Conservation (phyloP, 257 asterid species). For the Capsicum chinense region DNA sequence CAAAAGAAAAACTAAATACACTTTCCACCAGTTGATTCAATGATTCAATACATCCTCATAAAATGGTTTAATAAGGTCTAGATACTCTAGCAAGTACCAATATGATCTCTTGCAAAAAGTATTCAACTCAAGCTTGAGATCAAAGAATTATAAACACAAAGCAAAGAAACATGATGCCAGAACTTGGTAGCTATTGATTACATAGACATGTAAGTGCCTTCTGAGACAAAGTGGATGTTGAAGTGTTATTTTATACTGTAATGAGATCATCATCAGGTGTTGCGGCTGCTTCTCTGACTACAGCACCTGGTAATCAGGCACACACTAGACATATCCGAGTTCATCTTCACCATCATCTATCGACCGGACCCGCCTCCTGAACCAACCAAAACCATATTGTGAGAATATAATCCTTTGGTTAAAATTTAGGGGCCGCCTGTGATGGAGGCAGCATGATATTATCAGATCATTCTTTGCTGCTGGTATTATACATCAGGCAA, state of each 20-base stretch:
- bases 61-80: not conserved
- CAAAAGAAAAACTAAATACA: not conserved
- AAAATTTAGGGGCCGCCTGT: not conserved
- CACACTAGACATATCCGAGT: not conserved
- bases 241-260: not conserved
- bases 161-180: not conserved
- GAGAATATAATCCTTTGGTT: not conserved
- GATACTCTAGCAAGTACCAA: not conserved
- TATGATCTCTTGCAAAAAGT: not conserved
- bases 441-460: slow-evolving; percentile 7
- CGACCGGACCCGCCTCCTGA: not conserved
- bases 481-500: not conserved
- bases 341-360: not conserved
- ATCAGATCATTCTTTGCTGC: not conserved
- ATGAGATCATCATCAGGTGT: not conserved
- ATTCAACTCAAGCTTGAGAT: not conserved
- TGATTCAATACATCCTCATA: not conserved
- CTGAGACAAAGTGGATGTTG: not conserved
- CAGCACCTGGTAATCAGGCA: slow-evolving; percentile 18
- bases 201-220: slow-evolving; percentile 16
- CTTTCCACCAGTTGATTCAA: not conserved
- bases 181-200: slow-evolving; percentile 10
- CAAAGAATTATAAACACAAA: not conserved
- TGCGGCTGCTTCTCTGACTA: slow-evolving; percentile 2
- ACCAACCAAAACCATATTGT: slow-evolving; percentile 1